A percentile compares a stretch with the other conserved stretches of the same genome.
Conservation (phyloP, 2,329 filamentous ascomycete species). For the Alternaria ventricosa region DNA sequence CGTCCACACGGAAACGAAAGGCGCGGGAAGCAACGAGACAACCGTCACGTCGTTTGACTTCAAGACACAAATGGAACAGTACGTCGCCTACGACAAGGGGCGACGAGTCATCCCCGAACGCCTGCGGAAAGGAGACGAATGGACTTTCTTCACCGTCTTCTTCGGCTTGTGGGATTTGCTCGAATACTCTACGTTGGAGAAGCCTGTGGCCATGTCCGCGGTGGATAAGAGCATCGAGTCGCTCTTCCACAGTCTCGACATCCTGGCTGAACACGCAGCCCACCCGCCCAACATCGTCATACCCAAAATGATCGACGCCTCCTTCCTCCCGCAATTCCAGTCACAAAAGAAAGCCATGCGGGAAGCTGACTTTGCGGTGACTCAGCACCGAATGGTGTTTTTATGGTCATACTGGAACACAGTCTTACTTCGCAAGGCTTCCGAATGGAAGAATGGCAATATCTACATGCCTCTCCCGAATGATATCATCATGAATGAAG, state of each 20-base stretch:
- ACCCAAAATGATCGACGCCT: conserved; percentile 43
- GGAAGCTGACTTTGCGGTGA: conserved; percentile 34
- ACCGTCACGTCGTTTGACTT: conserved; percentile 40
- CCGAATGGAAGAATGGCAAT: conserved; percentile 39
- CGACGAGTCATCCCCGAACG: conserved; percentile 22
- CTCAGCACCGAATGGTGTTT: conserved; percentile 43
- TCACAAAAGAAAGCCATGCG: conserved; percentile 27
- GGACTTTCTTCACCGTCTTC: conserved; percentile 46
- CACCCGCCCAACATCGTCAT: conserved; percentile 37
- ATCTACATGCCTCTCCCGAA: conserved; percentile 44
- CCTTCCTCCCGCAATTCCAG: conserved; percentile 45
- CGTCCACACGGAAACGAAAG: conserved; percentile 35
- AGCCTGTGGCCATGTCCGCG: conserved; percentile 34
- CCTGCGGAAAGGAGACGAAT: conserved; percentile 30
- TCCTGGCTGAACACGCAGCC: conserved; percentile 35
- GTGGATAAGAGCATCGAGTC: conserved; percentile 43
- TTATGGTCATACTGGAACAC: conserved; percentile 47
- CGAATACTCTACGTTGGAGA: conserved; percentile 39
- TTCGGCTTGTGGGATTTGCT: conserved; percentile 49
- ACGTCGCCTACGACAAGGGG: conserved; percentile 35
- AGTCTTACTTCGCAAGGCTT: conserved; percentile 36
- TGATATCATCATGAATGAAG: conserved; percentile 43
- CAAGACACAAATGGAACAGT: conserved; percentile 47
- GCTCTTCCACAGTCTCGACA: conserved; percentile 44
- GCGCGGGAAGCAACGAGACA: conserved; percentile 21